Conservation (phyloP, 225 moss, liverwort and hornwort species). For the Takakia lepidozioides region DNA sequence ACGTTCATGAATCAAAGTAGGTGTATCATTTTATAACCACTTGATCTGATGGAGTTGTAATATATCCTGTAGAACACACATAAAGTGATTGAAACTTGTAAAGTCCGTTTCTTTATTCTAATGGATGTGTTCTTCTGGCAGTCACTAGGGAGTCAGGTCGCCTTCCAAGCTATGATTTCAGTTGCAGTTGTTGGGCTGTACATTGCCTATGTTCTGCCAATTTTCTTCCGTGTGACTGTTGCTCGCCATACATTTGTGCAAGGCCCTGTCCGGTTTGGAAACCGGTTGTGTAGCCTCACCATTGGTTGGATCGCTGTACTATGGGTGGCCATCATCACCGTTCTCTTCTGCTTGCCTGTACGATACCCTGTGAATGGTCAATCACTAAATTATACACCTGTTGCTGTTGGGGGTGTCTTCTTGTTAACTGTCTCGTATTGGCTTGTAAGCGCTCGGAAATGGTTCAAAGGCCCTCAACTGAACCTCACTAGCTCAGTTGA, state of each 20-base stretch:
- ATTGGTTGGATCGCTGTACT: slow-evolving; percentile 62
- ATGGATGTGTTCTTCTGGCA: slow-evolving; percentile 10
- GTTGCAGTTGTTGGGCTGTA: slow-evolving; percentile 69
- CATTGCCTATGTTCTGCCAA: slow-evolving; percentile 70
- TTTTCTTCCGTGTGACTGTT: slow-evolving; percentile 60
- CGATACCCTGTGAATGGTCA: slow-evolving; percentile 46
- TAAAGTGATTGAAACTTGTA: not conserved
- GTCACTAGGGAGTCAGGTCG: slow-evolving; percentile 79
- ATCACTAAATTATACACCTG: slow-evolving; percentile 71
- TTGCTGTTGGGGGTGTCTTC: slow-evolving; percentile 67
- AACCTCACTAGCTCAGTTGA: too few relatives aligned
- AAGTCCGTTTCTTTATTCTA: not conserved
- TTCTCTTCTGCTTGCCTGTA: slow-evolving; percentile 76
- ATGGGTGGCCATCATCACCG: slow-evolving; percentile 58
- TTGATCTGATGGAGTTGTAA: too few relatives aligned
- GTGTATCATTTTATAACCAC: too few relatives aligned
- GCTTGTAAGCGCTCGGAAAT: slow-evolving; percentile 62
- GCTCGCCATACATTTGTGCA: slow-evolving; percentile 31
- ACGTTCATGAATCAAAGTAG: too few relatives aligned
- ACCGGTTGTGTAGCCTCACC: slow-evolving; percentile 17
- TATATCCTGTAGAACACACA: too few relatives aligned
- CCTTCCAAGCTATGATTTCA: slow-evolving; percentile 85
- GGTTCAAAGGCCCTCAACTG: slow-evolving; percentile 93
- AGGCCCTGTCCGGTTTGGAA: slow-evolving; percentile 63
- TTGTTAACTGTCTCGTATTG: slow-evolving; percentile 34